Evolutionary conservation across 257 asterid species (phyloP).

Genomic region (Nicotiana tabacum): DNA sequence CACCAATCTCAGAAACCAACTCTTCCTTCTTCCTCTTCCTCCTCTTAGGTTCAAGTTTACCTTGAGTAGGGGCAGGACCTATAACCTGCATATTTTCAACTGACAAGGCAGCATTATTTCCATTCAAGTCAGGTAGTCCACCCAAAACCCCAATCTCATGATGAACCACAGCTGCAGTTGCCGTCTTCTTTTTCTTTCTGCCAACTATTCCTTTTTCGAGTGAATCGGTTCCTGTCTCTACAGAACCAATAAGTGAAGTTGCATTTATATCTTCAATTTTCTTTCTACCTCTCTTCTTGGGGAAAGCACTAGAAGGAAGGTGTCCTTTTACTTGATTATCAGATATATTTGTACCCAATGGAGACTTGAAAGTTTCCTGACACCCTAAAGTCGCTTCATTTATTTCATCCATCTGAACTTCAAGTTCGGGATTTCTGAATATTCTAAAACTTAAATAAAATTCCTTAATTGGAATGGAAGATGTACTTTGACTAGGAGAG

Average conservation of each 20-base stretch:
- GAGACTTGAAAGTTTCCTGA: background rate
- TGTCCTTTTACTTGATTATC: background rate
- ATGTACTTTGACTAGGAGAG: slow-evolving; percentile 26
- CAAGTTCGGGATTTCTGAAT: slow-evolving; percentile 27
- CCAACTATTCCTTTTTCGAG: slow-evolving; percentile 19
- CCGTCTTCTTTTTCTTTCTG: slow-evolving; percentile 23
- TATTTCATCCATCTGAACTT: background rate
- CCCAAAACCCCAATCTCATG: slow-evolving; percentile 16
- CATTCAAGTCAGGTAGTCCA: slow-evolving; percentile 44
- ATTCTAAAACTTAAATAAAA: slow-evolving; percentile 54
- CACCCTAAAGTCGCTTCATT: slow-evolving; percentile 6
- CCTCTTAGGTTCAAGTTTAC: slow-evolving; percentile 26
- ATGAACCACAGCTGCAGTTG: slow-evolving; percentile 14
- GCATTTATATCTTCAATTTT: slow-evolving; percentile 26
- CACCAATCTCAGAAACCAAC: slow-evolving; percentile 7
- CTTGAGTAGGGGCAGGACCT: slow-evolving; percentile 24
- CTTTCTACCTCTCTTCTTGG: slow-evolving; percentile 27
- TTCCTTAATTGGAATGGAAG: slow-evolving; percentile 37
- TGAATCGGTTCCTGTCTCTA: slow-evolving; percentile 15
- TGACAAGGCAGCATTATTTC: slow-evolving; percentile 22
- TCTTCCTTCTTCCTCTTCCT: slow-evolving; percentile 14
- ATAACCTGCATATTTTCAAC: slow-evolving; percentile 25
- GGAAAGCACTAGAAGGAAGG: slow-evolving; percentile 5
- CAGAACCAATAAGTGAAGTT: slow-evolving; percentile 2
- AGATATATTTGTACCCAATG: too few relatives aligned